A percentile compares a stretch with the other conserved stretches of the same genome.
Conservation (phyloP, 2,329 filamentous ascomycete species). For the Endoconidiophora polonica region DNA sequence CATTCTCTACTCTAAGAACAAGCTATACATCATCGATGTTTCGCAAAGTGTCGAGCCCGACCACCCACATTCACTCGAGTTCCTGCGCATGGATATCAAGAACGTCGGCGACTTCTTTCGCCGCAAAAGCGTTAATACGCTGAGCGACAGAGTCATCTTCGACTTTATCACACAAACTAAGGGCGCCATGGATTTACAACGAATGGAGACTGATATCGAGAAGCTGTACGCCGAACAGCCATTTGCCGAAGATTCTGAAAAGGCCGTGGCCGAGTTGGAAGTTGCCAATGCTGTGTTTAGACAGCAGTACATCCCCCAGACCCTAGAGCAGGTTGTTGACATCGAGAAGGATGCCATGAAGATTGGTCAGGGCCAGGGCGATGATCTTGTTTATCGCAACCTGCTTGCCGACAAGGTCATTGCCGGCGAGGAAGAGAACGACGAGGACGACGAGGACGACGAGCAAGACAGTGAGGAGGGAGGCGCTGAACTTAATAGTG, state of each 20-base stretch:
- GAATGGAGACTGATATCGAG: conserved; percentile 45
- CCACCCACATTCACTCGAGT: conserved; percentile 81
- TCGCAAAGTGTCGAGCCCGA: conserved; percentile 96
- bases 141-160: conserved; percentile 68
- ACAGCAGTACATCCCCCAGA: conserved; percentile 93
- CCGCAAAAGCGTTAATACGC: conserved; percentile 63
- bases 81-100: conserved; percentile 96
- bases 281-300: conserved; percentile 86
- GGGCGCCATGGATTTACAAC: conserved; percentile 43
- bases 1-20: conserved; percentile 68
- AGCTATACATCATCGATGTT: conserved; percentile 89
- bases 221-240: conserved; percentile 45
- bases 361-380: conserved; percentile 55
- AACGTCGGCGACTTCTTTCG: conserved; percentile 90
- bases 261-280: conserved; percentile 41
- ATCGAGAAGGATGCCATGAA: conserved; percentile 77
- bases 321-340: conserved; percentile 88
- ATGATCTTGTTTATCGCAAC: conserved; percentile 69
- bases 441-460: conserved; percentile 24
- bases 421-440: conserved; percentile 21
- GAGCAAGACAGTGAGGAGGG: conserved; percentile 20
- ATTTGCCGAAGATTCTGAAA: conserved; percentile 32
- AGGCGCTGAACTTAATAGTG: conserved; percentile 25
- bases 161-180: conserved; percentile 57
- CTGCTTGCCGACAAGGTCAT: conserved; percentile 57